These are phyloP conservation scores for Evernia prunastri DNA, from an alignment of 495 filamentous ascomycete genomes.

Conservation along the genomic window DNA sequence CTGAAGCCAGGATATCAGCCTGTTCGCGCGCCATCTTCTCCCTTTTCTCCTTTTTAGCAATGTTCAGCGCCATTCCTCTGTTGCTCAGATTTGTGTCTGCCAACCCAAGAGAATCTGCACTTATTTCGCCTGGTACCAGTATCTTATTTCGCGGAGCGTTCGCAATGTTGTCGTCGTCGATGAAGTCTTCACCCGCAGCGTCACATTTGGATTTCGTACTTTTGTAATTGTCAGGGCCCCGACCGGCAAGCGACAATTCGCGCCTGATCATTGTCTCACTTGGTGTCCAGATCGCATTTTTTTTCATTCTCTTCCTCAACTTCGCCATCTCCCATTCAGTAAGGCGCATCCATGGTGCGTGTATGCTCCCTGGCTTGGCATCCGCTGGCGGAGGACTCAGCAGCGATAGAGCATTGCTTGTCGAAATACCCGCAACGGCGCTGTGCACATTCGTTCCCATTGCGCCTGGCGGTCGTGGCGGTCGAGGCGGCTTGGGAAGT, in stretches of 20 bases:
- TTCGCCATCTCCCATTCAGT: conserved; percentile 88
- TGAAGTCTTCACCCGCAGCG: conserved; percentile 58
- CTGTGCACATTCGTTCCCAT: conserved; percentile 50
- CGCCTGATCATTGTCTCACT: conserved; percentile 94
- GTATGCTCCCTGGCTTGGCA: conserved; percentile 63
- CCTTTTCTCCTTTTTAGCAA: conserved; percentile 85
- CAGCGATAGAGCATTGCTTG: conserved; percentile 71
- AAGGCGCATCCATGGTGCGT: conserved; percentile 83
- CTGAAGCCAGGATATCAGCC: conserved; percentile 50
- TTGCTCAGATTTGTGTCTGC: conserved; percentile 57
- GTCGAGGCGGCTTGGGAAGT: conserved; percentile 39
- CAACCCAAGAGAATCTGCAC: conserved; percentile 37
- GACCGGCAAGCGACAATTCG: conserved; percentile 68
- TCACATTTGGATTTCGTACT: conserved; percentile 60
- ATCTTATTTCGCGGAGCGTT: conserved; percentile 40
- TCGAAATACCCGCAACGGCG: conserved; percentile 59
- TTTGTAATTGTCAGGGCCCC: conserved; percentile 68
- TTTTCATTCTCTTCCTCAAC: conserved; percentile 95
- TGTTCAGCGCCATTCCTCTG: conserved; percentile 84
- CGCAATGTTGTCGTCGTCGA: conserved; percentile 48
- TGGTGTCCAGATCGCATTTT: conserved; percentile 92
- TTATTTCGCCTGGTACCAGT: conserved; percentile 45
- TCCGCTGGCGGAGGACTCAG: conserved; percentile 73
- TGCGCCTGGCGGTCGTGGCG: conserved; percentile 40
- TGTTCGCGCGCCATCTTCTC: conserved; percentile 64